Percentiles rank a stretch among this genome's conserved stretches.
These are phyloP conservation scores for Apiotrichum laibachii DNA, from an alignment of 1,284 basidiomycete species.

Conservation along the genomic window DNA sequence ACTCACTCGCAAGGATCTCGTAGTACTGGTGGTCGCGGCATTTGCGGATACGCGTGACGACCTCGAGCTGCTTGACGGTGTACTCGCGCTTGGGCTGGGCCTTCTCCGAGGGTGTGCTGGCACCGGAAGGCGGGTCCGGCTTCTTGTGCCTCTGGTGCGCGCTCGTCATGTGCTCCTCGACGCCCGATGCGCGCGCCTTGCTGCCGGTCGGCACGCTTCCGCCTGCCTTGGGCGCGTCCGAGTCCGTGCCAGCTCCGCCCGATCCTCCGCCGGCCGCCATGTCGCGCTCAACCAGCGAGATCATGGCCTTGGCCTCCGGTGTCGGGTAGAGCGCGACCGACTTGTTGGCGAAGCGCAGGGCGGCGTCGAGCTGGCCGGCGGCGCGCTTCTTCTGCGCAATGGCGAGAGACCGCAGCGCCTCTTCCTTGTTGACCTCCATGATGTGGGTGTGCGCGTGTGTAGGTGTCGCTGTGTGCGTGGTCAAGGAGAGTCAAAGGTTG, in stretches of 20 bases:
- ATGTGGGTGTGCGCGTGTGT: background rate
- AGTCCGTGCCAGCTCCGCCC: constrained; percentile 8
- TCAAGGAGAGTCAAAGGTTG: background rate
- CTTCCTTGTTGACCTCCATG: constrained; percentile 89
- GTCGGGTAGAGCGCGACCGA: constrained; percentile 80
- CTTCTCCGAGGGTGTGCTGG: constrained; percentile 12
- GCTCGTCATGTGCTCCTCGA: constrained; percentile 49
- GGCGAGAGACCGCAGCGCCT: constrained; percentile 72
- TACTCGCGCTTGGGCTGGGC: constrained; percentile 67
- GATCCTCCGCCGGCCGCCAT: constrained; percentile 41
- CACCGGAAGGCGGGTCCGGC: background rate
- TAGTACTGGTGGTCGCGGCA: constrained; percentile 93
- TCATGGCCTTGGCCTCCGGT: constrained; percentile 62
- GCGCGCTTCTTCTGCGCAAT: constrained; percentile 73
- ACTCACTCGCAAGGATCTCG: constrained; percentile 69
- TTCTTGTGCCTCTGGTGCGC: constrained; percentile 33
- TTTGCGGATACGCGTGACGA: constrained; percentile 80
- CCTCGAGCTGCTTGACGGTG: constrained; percentile 75
- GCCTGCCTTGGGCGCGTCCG: background rate
- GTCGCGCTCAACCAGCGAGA: constrained; percentile 49
- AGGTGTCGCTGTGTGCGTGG: background rate
- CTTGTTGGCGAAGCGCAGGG: constrained; percentile 88
- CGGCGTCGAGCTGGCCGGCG: constrained; percentile 68
- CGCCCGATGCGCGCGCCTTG: constrained; percentile 41
- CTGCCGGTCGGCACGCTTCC: background rate